Evolutionary conservation across 768 basidiomycete genomes (phyloP).

Genomic region (Chalciporus pseudorubinellus): DNA sequence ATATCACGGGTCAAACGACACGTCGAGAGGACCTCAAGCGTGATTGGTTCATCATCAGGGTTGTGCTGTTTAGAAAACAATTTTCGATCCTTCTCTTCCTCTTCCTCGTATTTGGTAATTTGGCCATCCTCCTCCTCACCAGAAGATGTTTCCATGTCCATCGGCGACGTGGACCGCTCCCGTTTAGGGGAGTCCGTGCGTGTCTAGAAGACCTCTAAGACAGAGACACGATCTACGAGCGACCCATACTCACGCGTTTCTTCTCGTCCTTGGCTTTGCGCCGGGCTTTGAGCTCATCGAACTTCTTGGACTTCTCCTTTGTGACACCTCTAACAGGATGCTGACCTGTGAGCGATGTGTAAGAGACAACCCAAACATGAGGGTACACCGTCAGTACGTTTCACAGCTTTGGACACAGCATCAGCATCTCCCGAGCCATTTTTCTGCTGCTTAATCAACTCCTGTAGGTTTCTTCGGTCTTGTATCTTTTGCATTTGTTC

Average conservation of each 20-base stretch:
- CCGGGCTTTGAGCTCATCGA: slow-evolving; percentile 83
- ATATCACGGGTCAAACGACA: slow-evolving; percentile 66
- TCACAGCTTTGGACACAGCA: slow-evolving; percentile 67
- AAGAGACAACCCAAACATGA: slow-evolving; percentile 5
- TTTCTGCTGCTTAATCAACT: slow-evolving; percentile 69
- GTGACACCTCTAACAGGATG: slow-evolving; percentile 71
- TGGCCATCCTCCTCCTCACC: slow-evolving; percentile 76
- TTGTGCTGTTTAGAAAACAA: slow-evolving; percentile 44
- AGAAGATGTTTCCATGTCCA: slow-evolving; percentile 84
- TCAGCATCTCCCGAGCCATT: slow-evolving; percentile 50
- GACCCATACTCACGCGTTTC: slow-evolving; percentile 57
- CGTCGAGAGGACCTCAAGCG: slow-evolving; percentile 54
- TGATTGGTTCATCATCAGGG: slow-evolving; percentile 47
- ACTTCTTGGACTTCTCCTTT: slow-evolving; percentile 74
- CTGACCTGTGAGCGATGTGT: slow-evolving; percentile 50
- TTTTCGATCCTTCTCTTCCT: slow-evolving; percentile 63
- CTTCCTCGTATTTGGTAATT: slow-evolving; percentile 69
- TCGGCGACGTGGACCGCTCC: slow-evolving; percentile 75
- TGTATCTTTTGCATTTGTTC: slow-evolving; percentile 78
- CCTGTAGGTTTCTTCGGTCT: slow-evolving; percentile 68
- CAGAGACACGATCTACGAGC: not conserved
- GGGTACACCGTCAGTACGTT: slow-evolving; percentile 50
- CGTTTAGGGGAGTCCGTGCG: slow-evolving; percentile 57
- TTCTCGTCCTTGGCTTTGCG: slow-evolving; percentile 89
- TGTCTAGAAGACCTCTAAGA: slow-evolving; percentile 37